Percentiles rank a stretch among this genome's conserved stretches.
These are phyloP conservation scores for Leccinum solheimii DNA, from an alignment of 1,284 basidiomycete species.

Conservation along the genomic window DNA sequence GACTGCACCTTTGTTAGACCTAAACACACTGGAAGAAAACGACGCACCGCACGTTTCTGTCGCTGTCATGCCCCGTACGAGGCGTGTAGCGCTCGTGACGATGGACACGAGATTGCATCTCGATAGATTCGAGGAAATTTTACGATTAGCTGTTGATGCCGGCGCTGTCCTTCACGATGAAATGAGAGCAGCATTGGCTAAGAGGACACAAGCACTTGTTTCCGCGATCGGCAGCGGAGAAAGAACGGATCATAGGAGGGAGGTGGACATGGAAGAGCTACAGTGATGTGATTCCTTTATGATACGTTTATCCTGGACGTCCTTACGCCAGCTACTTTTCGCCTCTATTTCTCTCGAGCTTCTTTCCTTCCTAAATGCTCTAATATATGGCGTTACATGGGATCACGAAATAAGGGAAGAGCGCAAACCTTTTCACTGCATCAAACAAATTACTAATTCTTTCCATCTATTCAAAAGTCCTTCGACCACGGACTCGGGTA, in stretches of 20 bases:
- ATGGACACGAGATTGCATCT: slow-evolving; percentile 96
- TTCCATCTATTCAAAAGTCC: slow-evolving; percentile 1
- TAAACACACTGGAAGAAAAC: slow-evolving; percentile 86
- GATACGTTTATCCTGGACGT: slow-evolving; percentile 29
- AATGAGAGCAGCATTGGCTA: slow-evolving; percentile 77
- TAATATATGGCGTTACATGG: neutral
- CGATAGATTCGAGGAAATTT: slow-evolving; percentile 89
- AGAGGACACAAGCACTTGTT: slow-evolving; percentile 64
- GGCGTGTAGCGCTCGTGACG: slow-evolving; percentile 83
- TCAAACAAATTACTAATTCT: neutral
- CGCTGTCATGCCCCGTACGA: slow-evolving; percentile 82
- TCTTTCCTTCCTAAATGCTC: slow-evolving; percentile 47
- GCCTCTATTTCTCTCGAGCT: slow-evolving; percentile 91
- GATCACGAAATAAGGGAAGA: neutral
- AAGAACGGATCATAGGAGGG: slow-evolving; percentile 27
- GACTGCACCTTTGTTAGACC: slow-evolving; percentile 84
- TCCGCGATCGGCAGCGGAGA: slow-evolving; percentile 42
- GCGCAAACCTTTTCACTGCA: neutral
- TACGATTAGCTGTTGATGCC: slow-evolving; percentile 77
- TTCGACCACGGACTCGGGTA: neutral
- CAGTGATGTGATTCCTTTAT: slow-evolving; percentile 21
- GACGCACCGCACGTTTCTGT: slow-evolving; percentile 88
- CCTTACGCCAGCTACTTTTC: slow-evolving; percentile 84
- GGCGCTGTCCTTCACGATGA: slow-evolving; percentile 79
- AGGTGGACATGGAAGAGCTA: slow-evolving; percentile 30